Conservation (phyloP, 2,329 filamentous ascomycete species). For the Alternaria triticimaculans region DNA sequence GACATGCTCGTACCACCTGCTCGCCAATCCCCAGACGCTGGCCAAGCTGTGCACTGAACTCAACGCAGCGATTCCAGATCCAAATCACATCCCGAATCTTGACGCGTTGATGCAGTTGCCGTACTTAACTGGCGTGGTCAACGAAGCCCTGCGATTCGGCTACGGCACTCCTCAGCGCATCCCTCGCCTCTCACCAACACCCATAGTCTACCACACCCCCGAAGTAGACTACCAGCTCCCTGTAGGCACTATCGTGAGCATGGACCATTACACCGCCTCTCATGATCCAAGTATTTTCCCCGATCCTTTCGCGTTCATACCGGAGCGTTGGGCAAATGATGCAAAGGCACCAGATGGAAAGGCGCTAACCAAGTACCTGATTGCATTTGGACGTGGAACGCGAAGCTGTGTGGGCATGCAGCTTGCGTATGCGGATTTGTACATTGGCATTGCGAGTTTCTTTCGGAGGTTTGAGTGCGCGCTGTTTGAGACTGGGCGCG, state of each 20-base stretch:
- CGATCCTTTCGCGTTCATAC: not conserved
- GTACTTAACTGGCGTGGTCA: not conserved
- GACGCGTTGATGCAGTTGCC: not conserved
- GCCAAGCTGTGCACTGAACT: not conserved
- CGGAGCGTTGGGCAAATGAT: not conserved
- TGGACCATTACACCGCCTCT: slow-evolving; percentile 36
- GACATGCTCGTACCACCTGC: slow-evolving; percentile 23
- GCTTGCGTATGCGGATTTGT: slow-evolving; percentile 18
- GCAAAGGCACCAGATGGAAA: not conserved
- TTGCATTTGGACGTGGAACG: slow-evolving; percentile 16
- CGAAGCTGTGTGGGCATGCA: slow-evolving; percentile 19
- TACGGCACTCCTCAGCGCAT: slow-evolving; percentile 21
- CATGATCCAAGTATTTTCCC: slow-evolving; percentile 32
- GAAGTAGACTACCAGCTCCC: slow-evolving; percentile 20
- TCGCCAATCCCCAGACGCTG: slow-evolving; percentile 10
- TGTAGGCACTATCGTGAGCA: slow-evolving; percentile 35
- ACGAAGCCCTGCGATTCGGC: slow-evolving; percentile 31
- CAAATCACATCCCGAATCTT: not conserved
- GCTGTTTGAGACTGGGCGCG: slow-evolving; percentile 12
- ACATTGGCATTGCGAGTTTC: slow-evolving; percentile 12
- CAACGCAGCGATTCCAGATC: slow-evolving; percentile 10
- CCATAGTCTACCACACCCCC: slow-evolving; percentile 24
- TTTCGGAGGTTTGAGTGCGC: slow-evolving; percentile 15
- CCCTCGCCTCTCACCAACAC: not conserved
- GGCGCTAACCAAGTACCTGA: slow-evolving; percentile 16